Percentiles rank a stretch among this genome's conserved stretches.
Evolutionary conservation across 768 basidiomycete genomes (phyloP).

Genomic region (Tricholoma bakamatsutake): DNA sequence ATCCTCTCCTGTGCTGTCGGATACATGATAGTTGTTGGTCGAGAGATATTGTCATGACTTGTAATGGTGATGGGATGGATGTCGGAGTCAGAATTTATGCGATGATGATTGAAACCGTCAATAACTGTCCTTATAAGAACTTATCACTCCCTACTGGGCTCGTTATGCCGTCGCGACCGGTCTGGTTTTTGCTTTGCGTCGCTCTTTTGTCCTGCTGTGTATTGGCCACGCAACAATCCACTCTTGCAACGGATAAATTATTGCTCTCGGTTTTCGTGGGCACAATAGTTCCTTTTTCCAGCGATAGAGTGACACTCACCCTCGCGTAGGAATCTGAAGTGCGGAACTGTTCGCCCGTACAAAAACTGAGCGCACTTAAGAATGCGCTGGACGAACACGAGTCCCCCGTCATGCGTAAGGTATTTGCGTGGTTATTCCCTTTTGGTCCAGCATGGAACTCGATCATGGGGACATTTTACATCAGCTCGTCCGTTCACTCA

Average conservation of each 20-base stretch:
- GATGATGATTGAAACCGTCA: too few species aligned
- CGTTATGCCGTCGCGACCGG: constrained; percentile 23
- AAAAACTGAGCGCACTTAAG: constrained; percentile 54
- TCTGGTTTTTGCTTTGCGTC: constrained; percentile 27
- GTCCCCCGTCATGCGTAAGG: constrained; percentile 72
- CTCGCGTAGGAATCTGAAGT: constrained; percentile 32
- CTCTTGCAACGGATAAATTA: not conserved
- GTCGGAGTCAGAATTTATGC: constrained; percentile 3
- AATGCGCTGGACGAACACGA: constrained; percentile 51
- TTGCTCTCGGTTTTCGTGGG: constrained; percentile 12
- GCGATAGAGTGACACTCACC: not conserved
- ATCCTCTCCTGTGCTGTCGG: constrained; percentile 47
- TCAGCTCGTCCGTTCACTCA: constrained; percentile 72
- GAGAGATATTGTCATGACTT: not conserved
- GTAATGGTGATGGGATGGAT: not conserved
- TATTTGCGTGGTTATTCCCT: constrained; percentile 80
- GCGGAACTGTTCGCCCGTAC: constrained; percentile 33
- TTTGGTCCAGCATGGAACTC: constrained; percentile 91
- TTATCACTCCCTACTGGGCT: not conserved
- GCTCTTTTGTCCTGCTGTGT: constrained; percentile 37
- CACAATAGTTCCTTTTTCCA: not conserved
- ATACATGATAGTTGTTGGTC: constrained; percentile 32
- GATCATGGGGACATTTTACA: constrained; percentile 89
- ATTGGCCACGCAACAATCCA: not conserved
- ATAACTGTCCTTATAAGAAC: not conserved